A percentile compares a stretch with the other conserved stretches of the same genome.
These are phyloP conservation scores for Macrolepiota dolichaula DNA, from an alignment of 768 basidiomycete genomes.

Conservation along the genomic window DNA sequence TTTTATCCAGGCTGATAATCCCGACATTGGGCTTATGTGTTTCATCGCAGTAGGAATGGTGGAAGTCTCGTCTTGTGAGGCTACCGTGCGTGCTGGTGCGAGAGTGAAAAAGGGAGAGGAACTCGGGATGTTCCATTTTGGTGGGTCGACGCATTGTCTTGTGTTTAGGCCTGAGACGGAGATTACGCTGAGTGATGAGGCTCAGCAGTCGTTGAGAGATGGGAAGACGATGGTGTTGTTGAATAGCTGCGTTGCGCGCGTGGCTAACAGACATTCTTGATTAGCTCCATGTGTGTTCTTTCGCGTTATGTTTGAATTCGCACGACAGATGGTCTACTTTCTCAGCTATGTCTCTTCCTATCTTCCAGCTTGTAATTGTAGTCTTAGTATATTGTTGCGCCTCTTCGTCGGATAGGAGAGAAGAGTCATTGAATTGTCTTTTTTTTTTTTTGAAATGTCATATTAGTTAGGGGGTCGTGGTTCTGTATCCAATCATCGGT, in stretches of 20 bases:
- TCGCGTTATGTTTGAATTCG: neutral
- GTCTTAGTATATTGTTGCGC: too few species aligned
- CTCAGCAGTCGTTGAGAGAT: neutral
- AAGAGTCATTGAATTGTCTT: too few species aligned
- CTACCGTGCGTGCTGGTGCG: conserved; percentile 44
- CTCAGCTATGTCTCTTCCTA: too few species aligned
- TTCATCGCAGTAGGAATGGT: conserved; percentile 59
- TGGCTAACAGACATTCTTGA: neutral
- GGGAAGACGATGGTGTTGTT: neutral
- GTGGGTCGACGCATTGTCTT: conserved; percentile 47
- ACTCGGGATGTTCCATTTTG: conserved; percentile 64
- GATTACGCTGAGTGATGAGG: neutral
- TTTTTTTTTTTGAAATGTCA: too few species aligned
- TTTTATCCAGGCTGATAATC: conserved; percentile 53
- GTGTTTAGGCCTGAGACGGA: conserved; percentile 6
- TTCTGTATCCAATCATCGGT: too few species aligned
- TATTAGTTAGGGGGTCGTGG: too few species aligned
- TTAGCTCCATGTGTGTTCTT: neutral
- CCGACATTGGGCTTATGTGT: conserved; percentile 51
- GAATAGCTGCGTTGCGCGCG: neutral
- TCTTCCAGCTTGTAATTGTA: too few species aligned
- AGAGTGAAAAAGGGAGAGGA: conserved; percentile 50
- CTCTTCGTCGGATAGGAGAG: too few species aligned
- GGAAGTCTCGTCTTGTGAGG: conserved; percentile 58
- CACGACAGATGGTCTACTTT: too few species aligned